A percentile compares a stretch with the other conserved stretches of the same genome.
Conservation (phyloP, 345 rosid genomes). For the Gossypium ekmanianum region DNA sequence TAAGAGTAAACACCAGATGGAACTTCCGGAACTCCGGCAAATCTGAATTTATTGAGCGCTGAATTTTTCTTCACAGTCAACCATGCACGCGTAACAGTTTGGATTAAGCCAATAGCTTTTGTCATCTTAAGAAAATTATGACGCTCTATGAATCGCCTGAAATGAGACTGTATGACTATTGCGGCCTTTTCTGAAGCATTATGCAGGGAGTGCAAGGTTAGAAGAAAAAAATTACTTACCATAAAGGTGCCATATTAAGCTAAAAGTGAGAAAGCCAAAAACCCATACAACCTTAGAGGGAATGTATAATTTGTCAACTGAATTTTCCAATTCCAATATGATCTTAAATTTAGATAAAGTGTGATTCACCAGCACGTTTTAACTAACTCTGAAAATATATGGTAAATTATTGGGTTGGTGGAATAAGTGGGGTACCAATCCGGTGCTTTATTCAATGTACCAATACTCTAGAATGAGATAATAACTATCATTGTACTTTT, state of each 20-base stretch:
- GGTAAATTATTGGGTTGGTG: no score
- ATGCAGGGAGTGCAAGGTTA: conserved; percentile 12
- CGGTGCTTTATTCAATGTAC: no score
- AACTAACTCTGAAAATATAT: no score
- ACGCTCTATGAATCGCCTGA: conserved; percentile 44
- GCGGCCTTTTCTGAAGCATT: conserved; percentile 53
- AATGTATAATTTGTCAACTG: conserved; percentile 2
- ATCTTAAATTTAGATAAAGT: background rate
- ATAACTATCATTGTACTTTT: no score
- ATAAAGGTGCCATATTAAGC: background rate
- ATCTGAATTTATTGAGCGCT: conserved; percentile 17
- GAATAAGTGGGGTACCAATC: no score
- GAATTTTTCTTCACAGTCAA: conserved; percentile 42
- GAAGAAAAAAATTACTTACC: background rate
- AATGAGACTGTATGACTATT: conserved; percentile 55
- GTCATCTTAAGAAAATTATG: conserved; percentile 42
- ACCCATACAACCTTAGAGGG: background rate
- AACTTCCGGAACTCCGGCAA: conserved; percentile 21
- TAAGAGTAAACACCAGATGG: conserved; percentile 31
- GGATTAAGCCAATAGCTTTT: conserved; percentile 45
- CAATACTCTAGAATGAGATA: no score
- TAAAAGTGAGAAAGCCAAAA: conserved; percentile 7
- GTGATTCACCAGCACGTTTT: no score
- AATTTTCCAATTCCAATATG: background rate
- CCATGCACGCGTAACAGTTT: conserved; percentile 54